phyloP scores from a whole-genome alignment of 306 rosid genomes.

The Quercus alba region DNA sequence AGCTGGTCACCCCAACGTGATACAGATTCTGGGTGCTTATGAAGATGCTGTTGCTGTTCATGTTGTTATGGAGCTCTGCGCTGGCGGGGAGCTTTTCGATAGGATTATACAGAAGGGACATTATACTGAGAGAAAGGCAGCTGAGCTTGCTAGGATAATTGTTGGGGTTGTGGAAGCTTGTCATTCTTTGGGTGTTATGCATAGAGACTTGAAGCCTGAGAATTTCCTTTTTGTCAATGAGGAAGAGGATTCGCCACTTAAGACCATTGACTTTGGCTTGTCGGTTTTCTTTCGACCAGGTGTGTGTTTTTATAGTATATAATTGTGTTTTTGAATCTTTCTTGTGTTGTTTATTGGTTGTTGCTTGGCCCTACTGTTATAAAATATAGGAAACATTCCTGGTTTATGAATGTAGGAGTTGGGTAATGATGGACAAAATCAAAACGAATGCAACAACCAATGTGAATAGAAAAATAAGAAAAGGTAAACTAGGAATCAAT shows the following conservation, averaged over 20 bases:
- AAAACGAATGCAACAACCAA: too few relatives aligned
- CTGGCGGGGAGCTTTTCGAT: conserved; percentile 89
- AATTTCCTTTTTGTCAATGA: conserved; percentile 70
- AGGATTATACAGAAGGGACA: conserved; percentile 93
- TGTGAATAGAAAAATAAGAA: too few relatives aligned
- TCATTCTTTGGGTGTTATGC: conserved; percentile 95
- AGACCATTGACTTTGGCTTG: conserved; percentile 93
- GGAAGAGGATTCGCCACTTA: conserved; percentile 76
- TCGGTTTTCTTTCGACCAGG: conserved; percentile 91
- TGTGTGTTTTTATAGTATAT: conserved; percentile 10
- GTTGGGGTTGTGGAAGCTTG: conserved; percentile 76
- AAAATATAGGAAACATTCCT: too few relatives aligned
- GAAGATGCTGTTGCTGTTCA: conserved; percentile 93
- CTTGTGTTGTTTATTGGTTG: background rate
- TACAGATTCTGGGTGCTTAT: conserved; percentile 68
- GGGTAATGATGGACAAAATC: too few relatives aligned
- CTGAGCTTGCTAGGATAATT: conserved; percentile 75
- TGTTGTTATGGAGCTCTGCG: conserved; percentile 85
- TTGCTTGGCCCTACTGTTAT: too few relatives aligned
- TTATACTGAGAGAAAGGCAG: conserved; percentile 79
- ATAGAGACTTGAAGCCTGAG: conserved; percentile 91
- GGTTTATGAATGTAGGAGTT: too few relatives aligned
- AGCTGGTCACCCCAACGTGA: conserved; percentile 87
- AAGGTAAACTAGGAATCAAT: too few relatives aligned
- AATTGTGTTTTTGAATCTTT: background rate